Base-by-base conservation (phyloP, 768 basidiomycete genomes). In the Mycena rebaudengoi region DNA sequence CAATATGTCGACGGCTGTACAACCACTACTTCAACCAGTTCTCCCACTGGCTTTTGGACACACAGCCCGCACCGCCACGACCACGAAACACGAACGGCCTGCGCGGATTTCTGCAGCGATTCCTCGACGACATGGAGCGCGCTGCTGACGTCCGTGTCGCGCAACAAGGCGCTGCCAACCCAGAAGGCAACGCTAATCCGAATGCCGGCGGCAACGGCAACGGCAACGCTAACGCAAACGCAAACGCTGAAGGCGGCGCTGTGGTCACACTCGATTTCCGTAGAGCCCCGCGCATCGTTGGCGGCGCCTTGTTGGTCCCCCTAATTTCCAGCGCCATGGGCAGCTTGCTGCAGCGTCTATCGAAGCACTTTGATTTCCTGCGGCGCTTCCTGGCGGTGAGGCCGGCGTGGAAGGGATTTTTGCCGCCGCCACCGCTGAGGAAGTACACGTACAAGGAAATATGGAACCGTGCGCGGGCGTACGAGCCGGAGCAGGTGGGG, bases 311-410 rank as follows among this genome's bases (percentile, higher is more conserved):
- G 18, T 76, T 89, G 60, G 80, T 91, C 51, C 92, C 92, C 0
- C 82, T 83, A 8, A 86, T 94, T 66, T 84, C 92, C 21, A 86
- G 78, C 46, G 67, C 80, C 45, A 91, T 91, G 90, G 92, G 92
- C 0, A 70, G 76, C 11, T 65, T 91, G 14, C 80, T 94, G 4
- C 76, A 86, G 37, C 80, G 79, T 23, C 70, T 91, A 5, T 87
- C 91, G 23, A 79, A 74, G 55, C 78, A 77, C 58, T 83, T 84
- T 4, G 32, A 56, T 4, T 62, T 81, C 7, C 71, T 86, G 39
- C 75, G 74, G n/a, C 75, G 66, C 48, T 80, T 85, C 43, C 71
- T 86, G 20, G 84, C 69, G 1, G 67, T 78, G 12, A 67, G 71
- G 2, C 69, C 62, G 4, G 23, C 48, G 26, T 65, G 69, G 66